Evolutionary conservation across 345 rosid genomes (phyloP).

Genomic region (Eucalyptus brandiana): DNA sequence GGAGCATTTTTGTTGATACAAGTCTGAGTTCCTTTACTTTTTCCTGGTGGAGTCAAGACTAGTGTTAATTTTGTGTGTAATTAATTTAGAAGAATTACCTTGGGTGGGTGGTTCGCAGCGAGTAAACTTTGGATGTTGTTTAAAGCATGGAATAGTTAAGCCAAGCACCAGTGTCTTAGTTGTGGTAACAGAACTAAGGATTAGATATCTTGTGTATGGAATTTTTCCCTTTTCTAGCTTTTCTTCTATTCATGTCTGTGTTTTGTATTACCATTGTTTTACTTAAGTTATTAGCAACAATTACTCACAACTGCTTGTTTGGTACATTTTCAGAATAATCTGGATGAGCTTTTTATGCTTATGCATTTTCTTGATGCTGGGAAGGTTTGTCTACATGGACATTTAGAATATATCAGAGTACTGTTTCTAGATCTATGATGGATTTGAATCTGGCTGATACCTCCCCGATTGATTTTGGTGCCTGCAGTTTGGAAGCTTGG

Average conservation of each 20-base stretch:
- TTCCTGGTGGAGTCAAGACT: background rate
- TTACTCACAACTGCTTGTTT: slow-evolving; percentile 1
- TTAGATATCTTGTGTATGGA: background rate
- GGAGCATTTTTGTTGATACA: background rate
- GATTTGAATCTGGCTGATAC: background rate
- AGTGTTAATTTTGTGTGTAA: background rate
- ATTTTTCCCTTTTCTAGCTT: background rate
- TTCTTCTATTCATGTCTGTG: background rate
- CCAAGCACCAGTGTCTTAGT: background rate
- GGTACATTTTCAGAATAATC: slow-evolving; percentile 75
- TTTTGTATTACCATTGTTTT: background rate
- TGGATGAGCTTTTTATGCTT: slow-evolving; percentile 99
- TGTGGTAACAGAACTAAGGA: background rate
- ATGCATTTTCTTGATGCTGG: slow-evolving; percentile 99
- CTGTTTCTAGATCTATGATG: background rate
- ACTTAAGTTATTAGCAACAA: background rate
- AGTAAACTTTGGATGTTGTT: background rate
- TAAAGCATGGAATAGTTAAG: background rate
- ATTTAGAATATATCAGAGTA: background rate
- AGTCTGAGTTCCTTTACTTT: background rate
- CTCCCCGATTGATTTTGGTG: background rate
- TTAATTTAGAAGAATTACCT: background rate
- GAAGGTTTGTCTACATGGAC: slow-evolving; percentile 40
- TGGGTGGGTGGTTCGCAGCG: background rate
- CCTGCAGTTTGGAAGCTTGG: slow-evolving; percentile 87